Percentiles rank a stretch among this genome's conserved stretches.
phyloP scores from a whole-genome alignment of 31 red algal species.

The Odonthalia washingtoniensis region DNA sequence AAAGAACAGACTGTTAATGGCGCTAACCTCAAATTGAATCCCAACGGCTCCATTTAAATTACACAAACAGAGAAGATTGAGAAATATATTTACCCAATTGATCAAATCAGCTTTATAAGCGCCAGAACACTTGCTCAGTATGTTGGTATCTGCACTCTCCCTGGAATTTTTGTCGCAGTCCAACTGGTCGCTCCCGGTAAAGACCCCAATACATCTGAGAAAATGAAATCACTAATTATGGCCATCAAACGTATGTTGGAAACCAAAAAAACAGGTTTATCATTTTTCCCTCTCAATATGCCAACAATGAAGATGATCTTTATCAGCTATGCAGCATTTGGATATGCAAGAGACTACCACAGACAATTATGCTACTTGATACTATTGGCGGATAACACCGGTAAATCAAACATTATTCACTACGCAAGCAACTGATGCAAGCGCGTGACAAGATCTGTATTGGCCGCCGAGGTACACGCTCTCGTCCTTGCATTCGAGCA shows the following conservation, averaged over 20 bases:
- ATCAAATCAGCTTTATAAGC: background rate
- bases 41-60: background rate
- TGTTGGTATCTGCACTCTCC: background rate
- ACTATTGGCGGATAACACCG: background rate
- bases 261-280: background rate
- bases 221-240: background rate
- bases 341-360: background rate
- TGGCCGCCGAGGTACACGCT: constrained; percentile 35
- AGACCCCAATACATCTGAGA: no score
- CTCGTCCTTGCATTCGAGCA: background rate
- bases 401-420: constrained; percentile 9
- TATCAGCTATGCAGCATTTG: constrained; percentile 9
- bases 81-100: background rate
- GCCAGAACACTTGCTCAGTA: background rate
- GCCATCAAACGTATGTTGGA: background rate
- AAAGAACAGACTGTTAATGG: background rate
- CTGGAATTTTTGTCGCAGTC: constrained; percentile 6
- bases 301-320: background rate
- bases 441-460: constrained; percentile 14
- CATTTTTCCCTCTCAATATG: background rate
- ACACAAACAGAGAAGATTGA: background rate
- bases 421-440: constrained; percentile 9
- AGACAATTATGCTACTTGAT: constrained; percentile 13
- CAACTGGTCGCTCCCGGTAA: background rate
- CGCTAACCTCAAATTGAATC: background rate